Percentiles rank a stretch among this genome's conserved stretches.
phyloP scores from a whole-genome alignment of 495 filamentous ascomycete genomes.

The Achaetomiella virescens region DNA sequence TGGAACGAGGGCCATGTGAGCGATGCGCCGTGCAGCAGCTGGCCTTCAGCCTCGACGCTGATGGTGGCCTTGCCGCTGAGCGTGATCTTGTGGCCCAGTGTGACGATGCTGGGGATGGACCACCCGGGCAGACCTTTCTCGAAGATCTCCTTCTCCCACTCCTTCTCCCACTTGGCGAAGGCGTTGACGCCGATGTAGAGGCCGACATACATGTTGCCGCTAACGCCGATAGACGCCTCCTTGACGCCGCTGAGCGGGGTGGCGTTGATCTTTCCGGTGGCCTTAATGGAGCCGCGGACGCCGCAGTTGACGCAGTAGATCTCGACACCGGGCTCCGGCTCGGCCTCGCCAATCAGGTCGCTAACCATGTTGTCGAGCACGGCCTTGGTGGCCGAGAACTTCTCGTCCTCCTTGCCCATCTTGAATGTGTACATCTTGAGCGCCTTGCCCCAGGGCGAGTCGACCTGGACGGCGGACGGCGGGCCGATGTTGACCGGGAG shows the following conservation, averaged over 20 bases:
- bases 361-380: not conserved
- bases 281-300: not conserved
- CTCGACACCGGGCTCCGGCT: constrained; percentile 10
- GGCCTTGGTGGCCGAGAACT: not conserved
- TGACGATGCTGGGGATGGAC: constrained; percentile 15
- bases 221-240: constrained; percentile 5
- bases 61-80: not conserved
- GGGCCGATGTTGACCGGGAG: not conserved
- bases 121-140: constrained; percentile 6
- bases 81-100: constrained; percentile 8
- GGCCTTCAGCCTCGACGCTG: constrained; percentile 9
- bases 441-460: constrained; percentile 9
- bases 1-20: constrained; percentile 6
- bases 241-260: constrained; percentile 9
- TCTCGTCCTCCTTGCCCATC: constrained; percentile 1
- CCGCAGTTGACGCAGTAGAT: constrained; percentile 11
- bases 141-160: constrained; percentile 6
- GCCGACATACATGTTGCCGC: constrained; percentile 13
- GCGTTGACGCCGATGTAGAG: constrained; percentile 16
- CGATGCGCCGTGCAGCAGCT: constrained; percentile 8
- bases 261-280: not conserved
- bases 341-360: constrained; percentile 2
- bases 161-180: constrained; percentile 11
- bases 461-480: not conserved
- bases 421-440: constrained; percentile 5